Evolutionary conservation across 1,284 basidiomycete genomes (phyloP).

Genomic region (Apiotrichum sp.): DNA sequence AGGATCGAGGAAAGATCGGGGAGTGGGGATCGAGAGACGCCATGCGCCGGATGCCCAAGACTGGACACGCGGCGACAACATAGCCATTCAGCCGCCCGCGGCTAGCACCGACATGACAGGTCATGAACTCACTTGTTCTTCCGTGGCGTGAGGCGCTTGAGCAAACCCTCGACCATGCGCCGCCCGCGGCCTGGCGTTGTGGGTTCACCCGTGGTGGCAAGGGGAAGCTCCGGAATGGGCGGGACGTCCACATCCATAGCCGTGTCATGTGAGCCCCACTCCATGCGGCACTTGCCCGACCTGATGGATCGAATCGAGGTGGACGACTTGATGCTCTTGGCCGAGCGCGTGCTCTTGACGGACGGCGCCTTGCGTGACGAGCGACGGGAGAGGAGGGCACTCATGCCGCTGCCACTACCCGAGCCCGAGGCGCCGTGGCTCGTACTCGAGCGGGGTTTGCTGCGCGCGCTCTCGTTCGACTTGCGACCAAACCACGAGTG

Average conservation of each 20-base stretch:
- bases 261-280: not conserved
- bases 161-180: constrained; percentile 5
- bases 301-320: constrained; percentile 2
- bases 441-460: not conserved
- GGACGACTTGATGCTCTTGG: not conserved
- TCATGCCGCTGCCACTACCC: not conserved
- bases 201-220: not conserved
- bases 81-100: not conserved
- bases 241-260: constrained; percentile 2
- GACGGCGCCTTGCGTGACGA: not conserved
- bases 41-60: not conserved
- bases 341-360: not conserved
- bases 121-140: constrained; percentile 4
- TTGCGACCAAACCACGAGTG: not conserved
- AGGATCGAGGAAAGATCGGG: too few relatives aligned
- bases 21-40: too few relatives aligned
- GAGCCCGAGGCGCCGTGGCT: too few relatives aligned
- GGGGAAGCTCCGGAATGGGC: not conserved
- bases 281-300: not conserved
- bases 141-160: constrained; percentile 5
- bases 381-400: not conserved
- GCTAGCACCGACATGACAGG: not conserved
- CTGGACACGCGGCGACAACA: not conserved
- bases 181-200: not conserved
- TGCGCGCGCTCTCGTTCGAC: constrained; percentile 1